Evolutionary conservation across 257 asterid species (phyloP), one percentile per base, ranked within the genome.

Genomic region (Asclepias syriaca): DNA sequence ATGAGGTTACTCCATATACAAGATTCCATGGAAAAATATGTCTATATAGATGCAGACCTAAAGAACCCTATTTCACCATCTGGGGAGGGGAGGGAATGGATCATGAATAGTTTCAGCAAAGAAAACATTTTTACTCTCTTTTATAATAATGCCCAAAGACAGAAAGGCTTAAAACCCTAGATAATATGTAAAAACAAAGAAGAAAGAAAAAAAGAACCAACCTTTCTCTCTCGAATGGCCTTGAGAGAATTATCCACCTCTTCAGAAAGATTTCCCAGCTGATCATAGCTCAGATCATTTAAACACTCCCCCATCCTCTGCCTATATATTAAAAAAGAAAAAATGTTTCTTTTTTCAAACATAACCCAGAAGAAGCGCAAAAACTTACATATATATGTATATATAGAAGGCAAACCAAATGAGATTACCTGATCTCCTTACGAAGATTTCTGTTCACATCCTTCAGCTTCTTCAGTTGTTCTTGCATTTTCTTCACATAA

Each of bases 401-500:
- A 12, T 2, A 0, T 49, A 43, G 19, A 18, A 11, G 22, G 32
- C 9, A 40, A 34, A 34, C 8, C 40, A 21, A 8, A 29, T 14
- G 48, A 1, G 43, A n/a, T 56, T 37, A 91, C 99, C 96, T 87
- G 73, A 92, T 90, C 77, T 92, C 98, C 84, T 12, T 95, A 73
- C 86, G 81, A 22, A 95, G 93, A 74, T 88, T 89, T 71, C 84
- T 82, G 78, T 95, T 92, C 15, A 88, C 85, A 56, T 95, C 99
- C 80, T 92, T 88, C 21, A 88, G 81, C 83, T 92, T 88, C 90
- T 81, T 87, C 85, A 95, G 54, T 65, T 92, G 92, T 54, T 90
- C 93, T 90, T 95, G 97, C 99, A 95, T 91, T 83, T 81, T 87
- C 97, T 92, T 66, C 75, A 72, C 60, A 39, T 19, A 68, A 24